Conservation (phyloP, 1,139 yeast species). For the Meyerozyma sp. region DNA sequence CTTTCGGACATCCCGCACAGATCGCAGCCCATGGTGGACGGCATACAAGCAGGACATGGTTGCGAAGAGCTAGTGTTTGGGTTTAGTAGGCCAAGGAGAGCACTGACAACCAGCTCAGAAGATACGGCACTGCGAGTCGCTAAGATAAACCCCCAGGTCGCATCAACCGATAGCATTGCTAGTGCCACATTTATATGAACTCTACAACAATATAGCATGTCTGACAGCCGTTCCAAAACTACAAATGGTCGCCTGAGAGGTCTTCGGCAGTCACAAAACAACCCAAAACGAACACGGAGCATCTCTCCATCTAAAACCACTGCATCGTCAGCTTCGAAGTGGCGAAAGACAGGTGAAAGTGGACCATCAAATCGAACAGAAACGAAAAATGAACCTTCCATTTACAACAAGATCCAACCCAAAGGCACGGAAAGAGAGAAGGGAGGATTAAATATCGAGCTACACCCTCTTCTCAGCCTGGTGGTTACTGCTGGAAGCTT, state of each 20-base stretch:
- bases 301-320: not conserved
- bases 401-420: not conserved
- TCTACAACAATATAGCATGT: not conserved
- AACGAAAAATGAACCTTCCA: not conserved
- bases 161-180: no score
- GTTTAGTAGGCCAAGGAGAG: not conserved
- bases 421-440: slow-evolving; percentile 10
- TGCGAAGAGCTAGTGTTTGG: not conserved
- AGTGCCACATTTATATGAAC: no score
- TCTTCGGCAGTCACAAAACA: not conserved
- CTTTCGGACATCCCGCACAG: not conserved
- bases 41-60: not conserved
- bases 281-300: not conserved
- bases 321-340: not conserved
- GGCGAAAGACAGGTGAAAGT: not conserved
- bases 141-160: no score
- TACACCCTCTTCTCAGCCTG: slow-evolving; percentile 54
- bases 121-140: no score
- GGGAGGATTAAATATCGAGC: slow-evolving; percentile 46
- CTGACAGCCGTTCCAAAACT: not conserved
- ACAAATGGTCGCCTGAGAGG: not conserved
- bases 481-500: slow-evolving; percentile 20
- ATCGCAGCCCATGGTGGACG: not conserved
- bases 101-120: no score
- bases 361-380: not conserved